Evolutionary conservation across 2,329 filamentous ascomycete species (phyloP).

Genomic region (Fusarium floridanum): DNA sequence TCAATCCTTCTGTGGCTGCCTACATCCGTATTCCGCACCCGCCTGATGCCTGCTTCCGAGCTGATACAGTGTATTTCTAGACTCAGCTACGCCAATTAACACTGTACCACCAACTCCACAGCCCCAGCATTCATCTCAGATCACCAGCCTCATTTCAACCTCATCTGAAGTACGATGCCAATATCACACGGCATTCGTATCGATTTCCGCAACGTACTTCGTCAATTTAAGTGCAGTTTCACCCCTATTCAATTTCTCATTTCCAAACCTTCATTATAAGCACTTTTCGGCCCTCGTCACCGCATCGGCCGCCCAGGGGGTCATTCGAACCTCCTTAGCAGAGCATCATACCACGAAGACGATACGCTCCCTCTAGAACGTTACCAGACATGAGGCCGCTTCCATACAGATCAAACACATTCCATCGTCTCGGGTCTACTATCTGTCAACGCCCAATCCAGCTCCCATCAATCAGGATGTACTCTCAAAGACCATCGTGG

Average conservation of each 20-base stretch:
- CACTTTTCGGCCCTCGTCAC: neutral
- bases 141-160: slow-evolving; percentile 38
- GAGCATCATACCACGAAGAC: neutral
- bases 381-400: slow-evolving; percentile 16
- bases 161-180: slow-evolving; percentile 22
- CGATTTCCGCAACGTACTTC: neutral
- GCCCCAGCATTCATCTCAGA: slow-evolving; percentile 41
- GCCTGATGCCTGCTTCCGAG: neutral
- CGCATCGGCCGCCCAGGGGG: neutral
- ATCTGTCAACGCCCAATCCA: neutral
- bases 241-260: neutral
- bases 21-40: neutral
- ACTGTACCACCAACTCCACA: slow-evolving; percentile 33
- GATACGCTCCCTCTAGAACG: neutral
- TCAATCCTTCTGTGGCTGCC: neutral
- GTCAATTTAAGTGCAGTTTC: neutral
- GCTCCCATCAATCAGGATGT: slow-evolving; percentile 35
- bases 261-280: neutral
- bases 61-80: neutral
- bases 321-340: neutral
- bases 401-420: neutral
- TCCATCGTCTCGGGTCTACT: neutral
- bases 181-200: slow-evolving; percentile 7
- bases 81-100: neutral
- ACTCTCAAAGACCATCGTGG: slow-evolving; percentile 51